Base-by-base conservation (phyloP, 1,284 basidiomycete genomes). In the Veloporphyrellus conicus region DNA sequence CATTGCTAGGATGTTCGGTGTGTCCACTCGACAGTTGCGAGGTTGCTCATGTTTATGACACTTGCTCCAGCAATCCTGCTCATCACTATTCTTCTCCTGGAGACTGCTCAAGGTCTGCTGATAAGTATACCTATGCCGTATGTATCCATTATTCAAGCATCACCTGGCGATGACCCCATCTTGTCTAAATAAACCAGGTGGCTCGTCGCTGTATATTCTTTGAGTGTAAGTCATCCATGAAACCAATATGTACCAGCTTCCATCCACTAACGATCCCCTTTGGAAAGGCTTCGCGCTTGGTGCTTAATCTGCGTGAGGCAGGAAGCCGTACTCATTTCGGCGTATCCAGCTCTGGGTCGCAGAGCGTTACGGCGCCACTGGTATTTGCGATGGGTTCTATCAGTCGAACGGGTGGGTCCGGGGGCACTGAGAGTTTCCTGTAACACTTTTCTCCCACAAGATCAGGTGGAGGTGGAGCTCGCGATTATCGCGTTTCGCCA, bases 291-390 rank as follows among this genome's bases (percentile, higher is more conserved):
- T 41, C 45, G 5, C 45, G 45, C 25, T 20, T 46, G 23, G 44
- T 46, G 45, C 37, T 46, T 12, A 46, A 46, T 35, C 15, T 46
- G 11, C 38, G 45, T 16, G 45, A 46, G 1, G 18, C 33, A 22
- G 41, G 29, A 33, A 25, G 41, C 15, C 36, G 36, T 9, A 23
- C 36, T 4, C 9, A 37, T 22, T 37, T 23, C 10, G 36, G 22
- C 10, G 22, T 8, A n/a, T 22, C 19, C 36, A 23, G 23, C 16
- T 8, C 11, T 4, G 41, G 16, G 6, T 20, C 20, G 6, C 4
- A 15, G 10, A 8, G 20, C 9, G 15, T 7, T 14, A 37, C 36
- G 11, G 12, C 1, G 36, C 36, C 36, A 23, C n/a, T n/a, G n/a
- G 12, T 37, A 15, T 37, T 37, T 18, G 36, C 36, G 3, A 37